phyloP scores from a whole-genome alignment of 1,139 yeast genomes.

The Diutina pseudorugosa region DNA sequence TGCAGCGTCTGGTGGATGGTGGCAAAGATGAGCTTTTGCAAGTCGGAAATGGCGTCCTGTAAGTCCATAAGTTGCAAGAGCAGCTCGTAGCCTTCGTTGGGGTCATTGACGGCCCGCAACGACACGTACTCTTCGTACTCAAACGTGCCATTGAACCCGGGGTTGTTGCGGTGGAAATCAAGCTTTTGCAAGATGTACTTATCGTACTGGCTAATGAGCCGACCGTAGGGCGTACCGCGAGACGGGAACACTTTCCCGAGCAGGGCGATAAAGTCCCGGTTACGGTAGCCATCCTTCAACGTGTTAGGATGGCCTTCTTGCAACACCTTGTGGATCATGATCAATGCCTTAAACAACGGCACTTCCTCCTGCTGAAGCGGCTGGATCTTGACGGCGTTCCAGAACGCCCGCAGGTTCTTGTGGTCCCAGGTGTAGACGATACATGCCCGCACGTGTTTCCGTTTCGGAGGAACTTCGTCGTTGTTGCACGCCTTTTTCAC shows the following conservation, averaged over 20 bases:
- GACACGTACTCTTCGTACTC: conserved; percentile 94
- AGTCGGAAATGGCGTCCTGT: conserved; percentile 75
- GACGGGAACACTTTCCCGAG: conserved; percentile 30
- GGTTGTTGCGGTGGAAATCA: conserved; percentile 72
- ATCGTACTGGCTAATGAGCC: conserved; percentile 65
- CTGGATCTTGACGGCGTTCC: conserved; percentile 72
- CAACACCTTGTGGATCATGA: conserved; percentile 80
- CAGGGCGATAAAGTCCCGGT: conserved; percentile 34
- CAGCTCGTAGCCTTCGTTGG: conserved; percentile 91
- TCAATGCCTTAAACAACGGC: conserved; percentile 79
- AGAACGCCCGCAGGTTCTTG: conserved; percentile 72
- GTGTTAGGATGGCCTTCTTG: conserved; percentile 94
- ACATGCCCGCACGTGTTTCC: conserved; percentile 91
- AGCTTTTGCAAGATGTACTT: conserved; percentile 59
- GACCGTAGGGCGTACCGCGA: conserved; percentile 44
- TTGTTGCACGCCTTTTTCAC: conserved; percentile 78
- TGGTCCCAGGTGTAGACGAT: conserved; percentile 96
- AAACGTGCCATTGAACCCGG: conserved; percentile 88
- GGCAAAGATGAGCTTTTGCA: conserved; percentile 68
- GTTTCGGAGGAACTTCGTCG: conserved; percentile 88
- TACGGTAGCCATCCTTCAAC: conserved; percentile 70
- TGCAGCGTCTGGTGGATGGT: conserved; percentile 52
- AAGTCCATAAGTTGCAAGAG: conserved; percentile 75
- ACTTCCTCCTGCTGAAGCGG: conserved; percentile 77
- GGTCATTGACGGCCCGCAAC: conserved; percentile 78